Base-by-base conservation (phyloP, 2,329 filamentous ascomycete genomes). In the Chaetomium sp. region DNA sequence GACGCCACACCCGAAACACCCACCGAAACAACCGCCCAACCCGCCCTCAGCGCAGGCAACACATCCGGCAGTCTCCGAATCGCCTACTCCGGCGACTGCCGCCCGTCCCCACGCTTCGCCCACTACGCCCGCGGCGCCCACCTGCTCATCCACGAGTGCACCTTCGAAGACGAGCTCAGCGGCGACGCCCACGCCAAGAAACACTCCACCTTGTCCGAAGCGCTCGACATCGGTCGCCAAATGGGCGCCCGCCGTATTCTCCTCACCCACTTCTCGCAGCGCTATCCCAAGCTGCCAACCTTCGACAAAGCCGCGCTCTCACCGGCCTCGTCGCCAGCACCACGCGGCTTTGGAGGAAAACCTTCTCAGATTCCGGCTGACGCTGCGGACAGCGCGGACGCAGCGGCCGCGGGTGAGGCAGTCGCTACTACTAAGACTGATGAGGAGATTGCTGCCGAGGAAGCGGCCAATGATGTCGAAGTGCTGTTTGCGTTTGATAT, bases 191-290 rank as follows among this genome's bases (percentile, higher is more conserved):
- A 79, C 34, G 88, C 87, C 51, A 99, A 99, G 81, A 91, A 87
- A 67, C 94, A 99, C 74, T 89, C 82, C 41, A 99, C 94, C 7
- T 89, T 91, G 59, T 81, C 81, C 11, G 94, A 99, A 73, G 94
- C 94, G 1, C 79, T 99, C 3, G 78, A 76, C 45, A 80, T 97
- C 3, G 92, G 87, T 1, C 78, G 80, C 10, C 73, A 76, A 46
- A 99, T 99, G 94, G 72, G 80, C 34, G 94, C 91, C 0, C 82
- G 85, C 61, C 79, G 88, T 12, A 85, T 94, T 12, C 74, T 99
- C 54, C 78, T 99, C 49, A 99, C 94, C 6, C 94, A 99, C 70
- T 99, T 99, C 72, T 91, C 86, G 54, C 94, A 99, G 74, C 80
- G 94, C 6, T 99, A 99, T 70, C 87, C 89, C 65, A 92, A 92